These are phyloP conservation scores for Scutellaria galericulata DNA, from an alignment of 257 asterid species.

Conservation along the genomic window DNA sequence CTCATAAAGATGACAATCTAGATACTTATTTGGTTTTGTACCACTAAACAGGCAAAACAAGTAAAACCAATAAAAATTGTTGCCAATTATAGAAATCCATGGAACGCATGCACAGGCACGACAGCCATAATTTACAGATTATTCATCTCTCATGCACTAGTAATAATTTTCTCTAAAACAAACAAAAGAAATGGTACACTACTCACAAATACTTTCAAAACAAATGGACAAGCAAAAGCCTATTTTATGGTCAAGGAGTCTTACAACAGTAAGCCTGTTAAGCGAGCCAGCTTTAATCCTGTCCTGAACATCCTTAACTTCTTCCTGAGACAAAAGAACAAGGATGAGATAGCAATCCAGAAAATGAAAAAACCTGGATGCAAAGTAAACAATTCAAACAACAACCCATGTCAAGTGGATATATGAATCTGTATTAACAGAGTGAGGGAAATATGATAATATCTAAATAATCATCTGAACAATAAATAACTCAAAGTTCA, in stretches of 20 bases:
- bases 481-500: conserved; percentile 18
- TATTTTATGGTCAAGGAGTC: conserved; percentile 38
- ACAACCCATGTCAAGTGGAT: conserved; percentile 24
- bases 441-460: conserved; percentile 25
- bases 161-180: no score
- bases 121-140: no score
- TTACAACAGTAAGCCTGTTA: conserved; percentile 68
- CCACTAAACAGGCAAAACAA: no score
- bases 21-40: no score
- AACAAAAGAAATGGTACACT: no score
- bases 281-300: conserved; percentile 77
- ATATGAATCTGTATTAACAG: conserved; percentile 25
- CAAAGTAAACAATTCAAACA: neutral
- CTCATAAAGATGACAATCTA: no score
- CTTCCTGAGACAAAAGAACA: conserved; percentile 65
- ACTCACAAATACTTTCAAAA: neutral
- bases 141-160: no score
- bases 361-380: conserved; percentile 15
- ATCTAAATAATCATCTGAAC: neutral
- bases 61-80: no score
- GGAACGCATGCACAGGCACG: no score
- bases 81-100: no score
- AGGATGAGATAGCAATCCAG: conserved; percentile 27
- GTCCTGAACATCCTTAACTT: conserved; percentile 70
- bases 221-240: conserved; percentile 27